Conservation (phyloP, 1,139 yeast species). For the Geotrichum cucujoidarum region DNA sequence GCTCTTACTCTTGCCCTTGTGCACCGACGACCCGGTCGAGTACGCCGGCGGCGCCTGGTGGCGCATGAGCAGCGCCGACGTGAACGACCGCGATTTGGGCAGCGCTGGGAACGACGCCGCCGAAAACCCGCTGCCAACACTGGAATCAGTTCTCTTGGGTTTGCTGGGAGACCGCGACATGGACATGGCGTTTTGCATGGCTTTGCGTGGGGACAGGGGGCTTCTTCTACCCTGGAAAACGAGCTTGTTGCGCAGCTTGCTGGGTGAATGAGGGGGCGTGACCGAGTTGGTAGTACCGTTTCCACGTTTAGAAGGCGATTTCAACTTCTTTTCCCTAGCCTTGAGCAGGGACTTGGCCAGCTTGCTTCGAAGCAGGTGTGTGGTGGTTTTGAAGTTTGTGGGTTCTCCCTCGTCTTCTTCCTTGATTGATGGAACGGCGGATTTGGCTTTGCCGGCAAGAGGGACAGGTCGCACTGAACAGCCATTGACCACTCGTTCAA, state of each 20-base stretch:
- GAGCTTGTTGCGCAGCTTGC: slow-evolving; percentile 2
- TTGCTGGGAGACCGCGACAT: background rate
- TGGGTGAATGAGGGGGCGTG: slow-evolving; percentile 10
- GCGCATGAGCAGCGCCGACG: slow-evolving; percentile 13
- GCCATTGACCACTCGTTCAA: slow-evolving; percentile 6
- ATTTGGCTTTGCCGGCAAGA: background rate
- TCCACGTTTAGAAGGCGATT: slow-evolving; percentile 2
- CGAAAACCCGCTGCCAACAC: background rate
- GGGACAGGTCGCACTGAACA: background rate
- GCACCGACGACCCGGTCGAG: background rate
- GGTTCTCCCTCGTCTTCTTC: background rate
- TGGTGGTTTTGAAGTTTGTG: slow-evolving; percentile 1
- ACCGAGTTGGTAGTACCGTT: background rate
- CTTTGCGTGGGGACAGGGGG: slow-evolving; percentile 15
- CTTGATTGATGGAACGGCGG: background rate
- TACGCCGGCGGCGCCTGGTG: slow-evolving; percentile 4
- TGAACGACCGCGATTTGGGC: slow-evolving; percentile 17
- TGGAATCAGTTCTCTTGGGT: background rate
- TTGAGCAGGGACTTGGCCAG: slow-evolving; percentile 7
- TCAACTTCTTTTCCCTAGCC: background rate
- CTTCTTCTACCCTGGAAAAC: slow-evolving; percentile 1
- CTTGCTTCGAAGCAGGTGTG: slow-evolving; percentile 3
- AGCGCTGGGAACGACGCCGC: slow-evolving; percentile 9
- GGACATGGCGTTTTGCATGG: background rate
- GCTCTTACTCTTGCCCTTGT: background rate